These are phyloP conservation scores for Globisporangium abappressorium DNA, from an alignment of 352 stramenopile species.

Conservation along the genomic window DNA sequence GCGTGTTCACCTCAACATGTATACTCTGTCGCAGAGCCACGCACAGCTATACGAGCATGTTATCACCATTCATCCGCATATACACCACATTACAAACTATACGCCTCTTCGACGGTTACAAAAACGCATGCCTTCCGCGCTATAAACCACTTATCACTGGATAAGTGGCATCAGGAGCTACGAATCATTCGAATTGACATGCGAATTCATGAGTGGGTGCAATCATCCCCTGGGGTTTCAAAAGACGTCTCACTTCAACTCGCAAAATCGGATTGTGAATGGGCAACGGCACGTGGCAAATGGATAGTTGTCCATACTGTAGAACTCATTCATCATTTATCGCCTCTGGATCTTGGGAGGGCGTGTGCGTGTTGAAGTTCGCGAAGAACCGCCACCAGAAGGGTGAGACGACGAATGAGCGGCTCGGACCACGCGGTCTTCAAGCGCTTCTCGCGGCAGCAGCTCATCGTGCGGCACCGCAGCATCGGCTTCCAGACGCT, in stretches of 20 bases:
- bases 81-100: background rate
- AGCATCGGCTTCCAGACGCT: slow-evolving; percentile 50
- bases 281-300: background rate
- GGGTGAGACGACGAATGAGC: background rate
- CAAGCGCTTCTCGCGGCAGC: slow-evolving; percentile 43
- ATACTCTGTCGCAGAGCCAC: background rate
- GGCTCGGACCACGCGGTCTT: slow-evolving; percentile 43
- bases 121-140: background rate
- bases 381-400: background rate
- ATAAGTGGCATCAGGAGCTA: too few relatives aligned
- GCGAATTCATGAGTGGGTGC: too few relatives aligned
- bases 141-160: background rate
- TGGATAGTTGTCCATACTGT: background rate
- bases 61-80: background rate
- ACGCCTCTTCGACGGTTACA: background rate
- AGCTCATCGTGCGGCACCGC: slow-evolving; percentile 39
- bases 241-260: background rate
- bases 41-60: background rate
- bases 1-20: background rate
- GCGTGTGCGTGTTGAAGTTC: background rate
- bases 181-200: too few relatives aligned
- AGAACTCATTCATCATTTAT: too few relatives aligned
- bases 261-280: background rate
- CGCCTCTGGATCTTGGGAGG: background rate
- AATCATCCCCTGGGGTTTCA: too few relatives aligned